A percentile compares a stretch with the other conserved stretches of the same genome.
phyloP scores from a whole-genome alignment of 2,329 filamentous ascomycete genomes.

The Aspergillus flavus region DNA sequence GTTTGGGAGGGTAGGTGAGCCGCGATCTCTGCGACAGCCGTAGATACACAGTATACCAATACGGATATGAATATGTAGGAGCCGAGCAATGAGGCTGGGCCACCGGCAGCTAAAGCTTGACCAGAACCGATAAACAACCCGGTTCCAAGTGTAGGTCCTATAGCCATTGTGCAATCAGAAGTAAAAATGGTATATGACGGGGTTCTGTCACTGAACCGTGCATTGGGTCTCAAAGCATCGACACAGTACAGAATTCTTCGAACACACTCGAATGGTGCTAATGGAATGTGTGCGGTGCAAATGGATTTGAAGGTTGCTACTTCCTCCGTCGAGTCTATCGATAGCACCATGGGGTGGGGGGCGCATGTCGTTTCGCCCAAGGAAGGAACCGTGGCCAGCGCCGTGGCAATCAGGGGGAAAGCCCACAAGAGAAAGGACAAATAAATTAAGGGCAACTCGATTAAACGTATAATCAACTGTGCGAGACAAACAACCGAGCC shows the following conservation, averaged over 20 bases:
- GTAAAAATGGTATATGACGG: background rate
- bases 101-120: slow-evolving; percentile 54
- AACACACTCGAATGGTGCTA: background rate
- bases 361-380: background rate
- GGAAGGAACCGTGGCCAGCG: background rate
- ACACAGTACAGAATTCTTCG: background rate
- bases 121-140: slow-evolving; percentile 59
- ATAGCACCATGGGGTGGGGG: background rate
- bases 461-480: background rate
- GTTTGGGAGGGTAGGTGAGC: slow-evolving; percentile 40
- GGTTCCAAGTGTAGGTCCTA: slow-evolving; percentile 60
- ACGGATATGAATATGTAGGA: slow-evolving; percentile 54
- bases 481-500: background rate
- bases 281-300: background rate
- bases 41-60: slow-evolving; percentile 53
- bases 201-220: background rate
- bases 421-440: background rate
- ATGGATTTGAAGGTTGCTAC: background rate
- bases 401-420: slow-evolving; percentile 3
- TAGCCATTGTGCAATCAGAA: slow-evolving; percentile 46
- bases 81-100: slow-evolving; percentile 55
- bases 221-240: background rate
- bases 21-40: slow-evolving; percentile 43
- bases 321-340: background rate
- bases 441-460: background rate